A percentile compares a stretch with the other conserved stretches of the same genome.
phyloP scores from a whole-genome alignment of 2,329 filamentous ascomycete species.

The Colletotrichum agaves region DNA sequence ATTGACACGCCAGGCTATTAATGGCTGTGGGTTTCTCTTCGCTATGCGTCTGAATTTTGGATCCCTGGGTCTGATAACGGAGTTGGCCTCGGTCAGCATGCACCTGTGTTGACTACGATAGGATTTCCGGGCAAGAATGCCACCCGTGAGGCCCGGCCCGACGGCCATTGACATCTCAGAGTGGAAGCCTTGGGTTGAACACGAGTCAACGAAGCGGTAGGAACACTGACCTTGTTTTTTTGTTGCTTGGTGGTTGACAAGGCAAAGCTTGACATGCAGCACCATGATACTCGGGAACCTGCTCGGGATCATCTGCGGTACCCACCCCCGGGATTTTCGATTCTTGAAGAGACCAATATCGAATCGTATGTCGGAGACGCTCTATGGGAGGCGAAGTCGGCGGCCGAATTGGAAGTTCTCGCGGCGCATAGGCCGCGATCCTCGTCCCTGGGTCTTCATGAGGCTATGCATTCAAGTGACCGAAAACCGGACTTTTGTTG shows the following conservation, averaged over 20 bases:
- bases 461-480: not conserved
- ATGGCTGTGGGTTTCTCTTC: not conserved
- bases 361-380: not conserved
- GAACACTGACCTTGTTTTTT: not conserved
- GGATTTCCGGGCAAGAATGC: not conserved
- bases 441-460: not conserved
- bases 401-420: not conserved
- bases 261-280: not conserved
- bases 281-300: not conserved
- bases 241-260: not conserved
- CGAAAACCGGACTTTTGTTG: not conserved
- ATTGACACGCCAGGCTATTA: not conserved
- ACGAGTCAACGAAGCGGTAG: not conserved
- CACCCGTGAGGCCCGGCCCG: not conserved
- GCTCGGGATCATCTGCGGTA: not conserved
- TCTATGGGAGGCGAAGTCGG: not conserved
- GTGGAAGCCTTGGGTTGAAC: not conserved
- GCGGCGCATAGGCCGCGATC: not conserved
- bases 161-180: rapidly evolving
- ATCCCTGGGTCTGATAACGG: too few relatives aligned
- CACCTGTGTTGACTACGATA: rapidly evolving
- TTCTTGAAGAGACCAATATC: not conserved
- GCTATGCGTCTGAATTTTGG: not conserved
- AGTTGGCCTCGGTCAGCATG: too few relatives aligned
- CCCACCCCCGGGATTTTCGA: not conserved